phyloP scores from a whole-genome alignment of 2,329 filamentous ascomycete genomes.

The Rasamsonia emersonii region DNA sequence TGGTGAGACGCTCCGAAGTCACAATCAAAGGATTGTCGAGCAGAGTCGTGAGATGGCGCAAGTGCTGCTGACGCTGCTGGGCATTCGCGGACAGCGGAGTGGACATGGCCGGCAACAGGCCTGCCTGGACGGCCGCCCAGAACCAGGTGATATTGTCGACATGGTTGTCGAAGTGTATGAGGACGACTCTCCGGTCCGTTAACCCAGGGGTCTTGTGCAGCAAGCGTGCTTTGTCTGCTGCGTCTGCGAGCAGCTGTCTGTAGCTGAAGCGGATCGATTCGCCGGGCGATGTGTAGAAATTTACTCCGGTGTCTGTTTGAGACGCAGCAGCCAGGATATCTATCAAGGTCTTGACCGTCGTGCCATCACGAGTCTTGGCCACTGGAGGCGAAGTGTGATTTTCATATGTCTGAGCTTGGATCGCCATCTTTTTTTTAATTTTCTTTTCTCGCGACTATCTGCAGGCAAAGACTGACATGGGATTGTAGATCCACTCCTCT shows the following conservation, averaged over 20 bases:
- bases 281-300: not conserved
- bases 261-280: not conserved
- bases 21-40: conserved; percentile 17
- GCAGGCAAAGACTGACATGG: no score
- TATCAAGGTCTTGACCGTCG: no score
- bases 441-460: no score
- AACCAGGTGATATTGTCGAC: conserved; percentile 33
- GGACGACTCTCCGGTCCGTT: conserved; percentile 2
- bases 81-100: conserved; percentile 22
- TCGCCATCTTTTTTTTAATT: no score
- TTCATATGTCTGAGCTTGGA: no score
- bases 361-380: no score
- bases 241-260: not conserved
- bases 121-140: conserved; percentile 31
- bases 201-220: not conserved
- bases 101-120: conserved; percentile 30
- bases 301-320: not conserved
- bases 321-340: not conserved
- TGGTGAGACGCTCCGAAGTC: conserved; percentile 11
- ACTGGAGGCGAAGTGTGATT: no score
- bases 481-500: no score
- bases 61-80: conserved; percentile 19
- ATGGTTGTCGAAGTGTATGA: conserved; percentile 28
- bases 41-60: conserved; percentile 18
- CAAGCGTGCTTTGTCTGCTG: not conserved